Conservation (phyloP, 106 monocot species). For the Triglochin maritima region DNA sequence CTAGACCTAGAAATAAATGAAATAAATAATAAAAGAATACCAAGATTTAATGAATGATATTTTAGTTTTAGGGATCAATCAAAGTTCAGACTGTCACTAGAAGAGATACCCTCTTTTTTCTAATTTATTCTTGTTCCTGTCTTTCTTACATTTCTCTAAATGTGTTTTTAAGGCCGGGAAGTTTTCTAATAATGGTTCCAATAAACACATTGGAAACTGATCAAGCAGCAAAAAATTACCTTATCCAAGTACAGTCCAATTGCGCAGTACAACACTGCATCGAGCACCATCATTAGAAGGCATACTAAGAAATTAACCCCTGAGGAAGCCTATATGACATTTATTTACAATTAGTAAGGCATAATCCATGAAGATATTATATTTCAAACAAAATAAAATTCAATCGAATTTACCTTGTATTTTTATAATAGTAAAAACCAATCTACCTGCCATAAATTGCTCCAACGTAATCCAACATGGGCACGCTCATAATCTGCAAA, state of each 20-base stretch:
- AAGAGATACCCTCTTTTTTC: no score
- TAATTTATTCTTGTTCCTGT: no score
- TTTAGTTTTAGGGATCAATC: no score
- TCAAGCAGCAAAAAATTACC: conserved; percentile 25
- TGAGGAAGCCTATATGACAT: conserved; percentile 52
- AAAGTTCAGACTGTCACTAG: no score
- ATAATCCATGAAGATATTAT: not conserved
- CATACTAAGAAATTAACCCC: conserved; percentile 88
- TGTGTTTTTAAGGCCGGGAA: no score
- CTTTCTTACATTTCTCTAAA: no score
- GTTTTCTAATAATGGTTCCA: no score
- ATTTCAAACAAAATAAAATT: not conserved
- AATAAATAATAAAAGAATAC: no score
- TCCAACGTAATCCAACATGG: conserved; percentile 94
- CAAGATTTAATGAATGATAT: no score
- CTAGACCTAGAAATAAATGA: no score
- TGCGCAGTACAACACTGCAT: conserved; percentile 46
- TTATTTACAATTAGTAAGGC: not conserved
- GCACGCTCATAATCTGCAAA: conserved; percentile 98
- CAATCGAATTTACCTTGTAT: not conserved
- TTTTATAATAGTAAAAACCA: not conserved
- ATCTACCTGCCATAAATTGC: conserved; percentile 82
- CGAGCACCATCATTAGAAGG: conserved; percentile 73
- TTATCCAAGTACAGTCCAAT: conserved; percentile 76
- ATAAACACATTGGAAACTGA: no score